Evolutionary conservation across 129 eudicot species (phyloP).

Genomic region (Ambrosia artemisiifolia): DNA sequence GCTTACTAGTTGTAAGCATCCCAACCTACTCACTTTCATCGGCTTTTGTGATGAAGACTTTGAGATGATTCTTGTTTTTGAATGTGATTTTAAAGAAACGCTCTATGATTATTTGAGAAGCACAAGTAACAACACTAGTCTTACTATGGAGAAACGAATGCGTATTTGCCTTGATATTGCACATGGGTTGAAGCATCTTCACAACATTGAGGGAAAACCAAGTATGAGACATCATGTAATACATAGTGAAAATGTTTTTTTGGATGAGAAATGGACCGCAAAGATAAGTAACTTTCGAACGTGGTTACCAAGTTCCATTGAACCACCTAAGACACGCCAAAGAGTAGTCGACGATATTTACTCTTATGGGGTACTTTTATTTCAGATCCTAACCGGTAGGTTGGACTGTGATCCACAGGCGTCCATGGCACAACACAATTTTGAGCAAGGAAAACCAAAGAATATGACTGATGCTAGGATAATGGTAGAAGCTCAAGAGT

Average conservation of each 20-base stretch:
- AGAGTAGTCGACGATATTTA: background rate
- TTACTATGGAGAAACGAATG: constrained; percentile 9
- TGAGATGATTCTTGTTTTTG: constrained; percentile 10
- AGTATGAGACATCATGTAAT: background rate
- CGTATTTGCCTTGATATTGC: constrained; percentile 4
- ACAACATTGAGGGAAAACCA: background rate
- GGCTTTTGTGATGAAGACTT: constrained; percentile 1
- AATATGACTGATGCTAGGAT: background rate
- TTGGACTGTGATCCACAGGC: background rate
- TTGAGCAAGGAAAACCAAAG: background rate
- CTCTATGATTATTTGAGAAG: constrained; percentile 5
- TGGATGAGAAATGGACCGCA: background rate
- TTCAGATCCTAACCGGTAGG: background rate
- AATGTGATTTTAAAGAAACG: background rate
- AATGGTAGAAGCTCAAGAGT: background rate
- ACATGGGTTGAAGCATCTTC: background rate
- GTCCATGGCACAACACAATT: background rate
- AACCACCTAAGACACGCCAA: background rate
- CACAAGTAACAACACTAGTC: background rate
- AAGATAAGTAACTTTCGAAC: background rate
- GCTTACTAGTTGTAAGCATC: background rate
- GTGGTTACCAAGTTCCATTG: background rate
- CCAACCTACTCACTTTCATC: background rate
- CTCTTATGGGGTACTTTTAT: background rate
- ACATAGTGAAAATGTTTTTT: background rate